Base-by-base conservation (phyloP, 2,329 filamentous ascomycete species). In the Talaromyces sp. region DNA sequence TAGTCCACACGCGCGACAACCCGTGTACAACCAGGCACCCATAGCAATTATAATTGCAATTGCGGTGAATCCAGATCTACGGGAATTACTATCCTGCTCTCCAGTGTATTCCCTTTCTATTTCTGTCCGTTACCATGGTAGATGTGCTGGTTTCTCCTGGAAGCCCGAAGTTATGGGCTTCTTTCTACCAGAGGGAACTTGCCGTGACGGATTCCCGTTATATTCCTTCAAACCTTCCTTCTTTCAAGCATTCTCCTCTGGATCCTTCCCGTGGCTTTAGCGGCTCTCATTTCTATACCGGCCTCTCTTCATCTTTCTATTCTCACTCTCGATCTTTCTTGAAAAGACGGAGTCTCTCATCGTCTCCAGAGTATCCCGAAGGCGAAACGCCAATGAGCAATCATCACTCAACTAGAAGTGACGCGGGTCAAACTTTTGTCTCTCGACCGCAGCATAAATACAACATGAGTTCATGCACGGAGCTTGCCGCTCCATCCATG, bases 61-160 rank as follows among this genome's bases (percentile, higher is more conserved):
- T 63, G 64, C 66, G 68, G 67, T 70, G 67, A 67, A 56, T 53
- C 27, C 33, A 58, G 42, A 27, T 32, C 20, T 19, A 55, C 33
- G 35, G 33, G 13, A 50, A 27, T 41, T 20, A 22, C 14, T 27
- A 41, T 16, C 39, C 8, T 27, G 16, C 36, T 22, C 9, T 27
- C 5, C 24, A 43, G 16, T 22, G 13, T 22, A n/a, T 39, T 36
- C 11, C n/a, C 32, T 47, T 29, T 10, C 36, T 39, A 35, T 7
- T n/a, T 7, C 6, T 13, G 33, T 19, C 17, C 24, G 24, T 20
- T 39, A 49, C 33, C 13, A 64, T 64, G 61, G 47, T 42, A n/a
- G 56, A 55, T 24, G 32, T 60, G 33, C 20, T 61, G 24, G 32
- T 48, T n/a, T 49, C 33, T n/a, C 19, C 59, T 51, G 54, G 42